Conservation (phyloP, 2,329 filamentous ascomycete species). For the Tolypocladium guangdongense region DNA sequence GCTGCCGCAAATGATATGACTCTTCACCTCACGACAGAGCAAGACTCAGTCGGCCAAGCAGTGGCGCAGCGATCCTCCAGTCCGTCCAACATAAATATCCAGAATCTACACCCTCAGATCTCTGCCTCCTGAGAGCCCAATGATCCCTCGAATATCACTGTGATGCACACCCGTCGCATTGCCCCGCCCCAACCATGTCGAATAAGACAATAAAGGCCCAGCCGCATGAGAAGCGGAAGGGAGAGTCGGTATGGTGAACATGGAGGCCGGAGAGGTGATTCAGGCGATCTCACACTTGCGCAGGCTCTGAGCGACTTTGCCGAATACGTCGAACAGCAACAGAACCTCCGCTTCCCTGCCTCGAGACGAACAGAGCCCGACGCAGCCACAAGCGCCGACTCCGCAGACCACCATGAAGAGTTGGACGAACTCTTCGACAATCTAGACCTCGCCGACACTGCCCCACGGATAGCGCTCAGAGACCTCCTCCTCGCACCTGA, state of each 20-base stretch:
- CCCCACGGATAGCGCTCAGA: conserved; percentile 58
- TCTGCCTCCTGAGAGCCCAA: conserved; percentile 8
- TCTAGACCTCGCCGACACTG: conserved; percentile 66
- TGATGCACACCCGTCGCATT: conserved; percentile 9
- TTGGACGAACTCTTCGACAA: conserved; percentile 88
- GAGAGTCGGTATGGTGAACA: conserved; percentile 57
- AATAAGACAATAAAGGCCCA: conserved; percentile 48
- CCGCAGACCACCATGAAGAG: conserved; percentile 57
- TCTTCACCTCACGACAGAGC: background rate
- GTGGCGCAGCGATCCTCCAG: background rate
- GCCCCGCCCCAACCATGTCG: conserved; percentile 34
- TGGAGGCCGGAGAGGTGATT: background rate
- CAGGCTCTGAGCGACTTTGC: conserved; percentile 85
- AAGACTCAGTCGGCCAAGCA: conserved; percentile 6
- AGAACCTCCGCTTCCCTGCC: conserved; percentile 55
- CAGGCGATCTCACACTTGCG: conserved; percentile 3
- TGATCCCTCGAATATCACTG: conserved; percentile 16
- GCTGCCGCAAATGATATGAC: conserved; percentile 1
- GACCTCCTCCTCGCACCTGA: conserved; percentile 59
- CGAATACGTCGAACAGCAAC: conserved; percentile 94
- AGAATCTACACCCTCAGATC: too few relatives aligned
- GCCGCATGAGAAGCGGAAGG: conserved; percentile 71
- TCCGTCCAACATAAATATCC: background rate
- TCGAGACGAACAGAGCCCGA: conserved; percentile 15
- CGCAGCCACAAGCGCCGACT: conserved; percentile 16